Evolutionary conservation across 2,329 filamentous ascomycete genomes (phyloP).

Genomic region (Penicillium sp.): DNA sequence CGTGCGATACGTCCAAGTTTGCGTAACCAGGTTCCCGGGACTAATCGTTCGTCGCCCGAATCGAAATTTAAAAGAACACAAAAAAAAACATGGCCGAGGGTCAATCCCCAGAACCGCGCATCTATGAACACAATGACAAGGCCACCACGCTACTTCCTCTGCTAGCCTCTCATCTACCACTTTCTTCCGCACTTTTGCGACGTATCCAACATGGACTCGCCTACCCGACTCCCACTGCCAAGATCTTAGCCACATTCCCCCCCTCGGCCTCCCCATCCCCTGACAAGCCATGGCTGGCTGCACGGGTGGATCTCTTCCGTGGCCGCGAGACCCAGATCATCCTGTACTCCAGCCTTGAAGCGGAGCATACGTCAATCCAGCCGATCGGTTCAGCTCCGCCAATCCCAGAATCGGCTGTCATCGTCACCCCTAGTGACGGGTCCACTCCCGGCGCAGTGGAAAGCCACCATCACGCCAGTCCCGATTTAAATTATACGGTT

Average conservation of each 20-base stretch:
- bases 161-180: constrained; percentile 38
- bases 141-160: constrained; percentile 21
- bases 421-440: not conserved
- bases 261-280: constrained; percentile 6
- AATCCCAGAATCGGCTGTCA: not conserved
- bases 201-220: constrained; percentile 40
- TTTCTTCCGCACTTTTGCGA: constrained; percentile 38
- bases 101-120: not conserved
- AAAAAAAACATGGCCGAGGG: not conserved
- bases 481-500: constrained; percentile 3
- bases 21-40: constrained; percentile 11
- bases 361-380: constrained; percentile 19
- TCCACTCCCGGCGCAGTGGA: not conserved
- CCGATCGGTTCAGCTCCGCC: constrained; percentile 14
- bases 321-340: constrained; percentile 44
- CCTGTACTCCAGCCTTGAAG: constrained; percentile 44
- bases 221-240: constrained; percentile 33
- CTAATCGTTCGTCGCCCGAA: not conserved
- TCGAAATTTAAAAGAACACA: not conserved
- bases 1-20: constrained; percentile 5
- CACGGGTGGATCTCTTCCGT: constrained; percentile 40
- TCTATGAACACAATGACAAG: constrained; percentile 20
- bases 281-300: constrained; percentile 39
- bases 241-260: constrained; percentile 35
- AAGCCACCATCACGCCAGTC: constrained; percentile 4